A percentile compares a stretch with the other conserved stretches of the same genome.
Evolutionary conservation across 139 green algal species (phyloP).

Genomic region (Desmodesmus armatus): DNA sequence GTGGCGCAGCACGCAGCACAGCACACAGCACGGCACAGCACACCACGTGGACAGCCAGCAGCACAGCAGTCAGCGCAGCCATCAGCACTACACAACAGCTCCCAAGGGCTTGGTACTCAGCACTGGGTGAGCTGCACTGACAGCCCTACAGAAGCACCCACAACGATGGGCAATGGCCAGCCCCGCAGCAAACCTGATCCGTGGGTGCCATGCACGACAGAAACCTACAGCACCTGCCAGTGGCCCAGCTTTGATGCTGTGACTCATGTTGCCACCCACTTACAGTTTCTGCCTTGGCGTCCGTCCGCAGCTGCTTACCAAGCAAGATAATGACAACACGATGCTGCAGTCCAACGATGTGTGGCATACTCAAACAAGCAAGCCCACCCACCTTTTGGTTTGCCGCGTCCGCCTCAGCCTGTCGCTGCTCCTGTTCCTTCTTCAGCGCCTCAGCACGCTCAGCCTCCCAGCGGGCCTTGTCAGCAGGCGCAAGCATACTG

Average conservation of each 20-base stretch:
- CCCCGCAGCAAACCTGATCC: too few species aligned
- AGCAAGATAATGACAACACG: too few species aligned
- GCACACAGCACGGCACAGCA: too few species aligned
- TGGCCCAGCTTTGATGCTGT: too few species aligned
- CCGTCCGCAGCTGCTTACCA: too few species aligned
- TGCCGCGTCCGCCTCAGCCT: constrained; percentile 25
- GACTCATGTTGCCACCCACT: too few species aligned
- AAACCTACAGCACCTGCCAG: too few species aligned
- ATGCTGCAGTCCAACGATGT: too few species aligned
- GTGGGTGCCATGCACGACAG: too few species aligned
- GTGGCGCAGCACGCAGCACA: background rate
- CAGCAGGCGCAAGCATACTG: constrained; percentile 52
- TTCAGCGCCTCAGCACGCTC: constrained; percentile 49
- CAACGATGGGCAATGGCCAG: too few species aligned
- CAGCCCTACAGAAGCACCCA: too few species aligned
- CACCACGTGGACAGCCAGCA: background rate
- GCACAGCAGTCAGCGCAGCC: background rate
- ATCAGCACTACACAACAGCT: background rate
- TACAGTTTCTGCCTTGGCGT: too few species aligned
- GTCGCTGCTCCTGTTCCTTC: constrained; percentile 44
- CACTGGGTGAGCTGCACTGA: background rate
- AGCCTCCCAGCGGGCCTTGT: constrained; percentile 53
- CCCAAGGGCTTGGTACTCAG: background rate
- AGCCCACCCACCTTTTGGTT: constrained; percentile 9
- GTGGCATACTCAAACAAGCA: background rate